Base-by-base conservation (phyloP, 163 green algal species). In the Scenedesmus sp. region DNA sequence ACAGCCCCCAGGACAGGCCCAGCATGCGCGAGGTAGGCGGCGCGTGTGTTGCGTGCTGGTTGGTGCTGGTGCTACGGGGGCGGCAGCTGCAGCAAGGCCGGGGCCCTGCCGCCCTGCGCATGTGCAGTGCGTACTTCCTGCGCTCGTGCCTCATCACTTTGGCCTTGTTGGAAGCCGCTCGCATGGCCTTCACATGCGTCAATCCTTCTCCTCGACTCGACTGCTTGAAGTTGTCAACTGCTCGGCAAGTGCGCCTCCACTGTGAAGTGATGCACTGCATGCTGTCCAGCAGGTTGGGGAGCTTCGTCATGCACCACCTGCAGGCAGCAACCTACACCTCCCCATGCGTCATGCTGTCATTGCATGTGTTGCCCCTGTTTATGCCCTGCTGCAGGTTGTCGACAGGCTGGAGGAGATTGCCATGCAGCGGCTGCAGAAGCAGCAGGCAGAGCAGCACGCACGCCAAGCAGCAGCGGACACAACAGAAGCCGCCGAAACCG, bases 21-120 rank as follows among this genome's bases (percentile, higher is more conserved):
- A 90, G 72, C 85, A 90, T 90, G 85, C 46, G 85, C 13, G 85
- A 90, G 85, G 85, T 90, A 35, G 7, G 85, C 24, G 35, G 15
- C 18, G 26, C 26, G 26, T 43, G 73, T 80, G 68, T 13, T 18
- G 37, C 65, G 30, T 42, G 68, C 33, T 61, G 51, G 1, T 61
- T 61, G n/a, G 37, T 30, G 35, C 35, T 82, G 20, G 72, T 20
- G 16, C 13, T 44, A n/a, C 73, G 18, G 30, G 4, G 0, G 30
- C 22, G 5, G 40, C 30, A 49, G 16, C 16, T n/a, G 40, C 20
- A 83, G 37, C 73, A 51, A 18, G 37, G 20, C 30, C 30, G 49
- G n/a, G 9, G 15, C n/a, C 7, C 3, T n/a, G 37, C 40, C 6
- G 51, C 22, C 51, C 73, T 53, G 78, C 24, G 13, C 43, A 84